phyloP scores from a whole-genome alignment of 1,139 yeast genomes.

The Hansenula anomala region DNA sequence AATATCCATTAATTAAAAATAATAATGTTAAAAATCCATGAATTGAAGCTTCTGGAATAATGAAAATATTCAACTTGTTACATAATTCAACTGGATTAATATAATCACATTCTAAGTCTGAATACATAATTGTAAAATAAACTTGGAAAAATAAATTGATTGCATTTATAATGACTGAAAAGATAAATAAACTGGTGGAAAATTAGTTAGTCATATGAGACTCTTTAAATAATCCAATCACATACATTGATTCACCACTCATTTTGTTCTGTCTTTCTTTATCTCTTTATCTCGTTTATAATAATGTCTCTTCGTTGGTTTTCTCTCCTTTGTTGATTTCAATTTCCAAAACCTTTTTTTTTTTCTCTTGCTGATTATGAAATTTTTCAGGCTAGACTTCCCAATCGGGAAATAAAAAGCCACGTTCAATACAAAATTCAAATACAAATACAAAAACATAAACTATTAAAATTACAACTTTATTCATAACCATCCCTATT shows the following conservation, averaged over 20 bases:
- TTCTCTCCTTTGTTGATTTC: neutral
- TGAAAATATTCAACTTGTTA: slow-evolving; percentile 84
- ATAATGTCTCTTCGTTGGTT: neutral
- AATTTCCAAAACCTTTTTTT: too few relatives aligned
- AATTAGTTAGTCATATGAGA: too few relatives aligned
- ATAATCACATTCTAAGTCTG: slow-evolving; percentile 92
- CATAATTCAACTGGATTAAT: slow-evolving; percentile 96
- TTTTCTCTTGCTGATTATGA: neutral
- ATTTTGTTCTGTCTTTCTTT: neutral
- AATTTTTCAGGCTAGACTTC: slow-evolving; percentile 5
- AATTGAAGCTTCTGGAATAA: slow-evolving; percentile 85
- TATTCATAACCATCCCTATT: too few relatives aligned
- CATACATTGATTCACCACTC: slow-evolving; percentile 12
- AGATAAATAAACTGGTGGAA: slow-evolving; percentile 69
- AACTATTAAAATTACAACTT: too few relatives aligned
- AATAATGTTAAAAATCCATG: slow-evolving; percentile 71
- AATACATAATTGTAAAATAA: slow-evolving; percentile 87
- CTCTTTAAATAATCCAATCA: too few relatives aligned
- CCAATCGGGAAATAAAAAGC: slow-evolving; percentile 8
- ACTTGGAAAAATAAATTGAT: slow-evolving; percentile 86
- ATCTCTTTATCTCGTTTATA: neutral
- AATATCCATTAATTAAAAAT: slow-evolving; percentile 84
- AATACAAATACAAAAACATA: too few relatives aligned
- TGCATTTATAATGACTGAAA: slow-evolving; percentile 84
- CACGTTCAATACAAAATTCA: neutral